phyloP scores from a whole-genome alignment of 345 rosid species.

The Linum usitatissimum region DNA sequence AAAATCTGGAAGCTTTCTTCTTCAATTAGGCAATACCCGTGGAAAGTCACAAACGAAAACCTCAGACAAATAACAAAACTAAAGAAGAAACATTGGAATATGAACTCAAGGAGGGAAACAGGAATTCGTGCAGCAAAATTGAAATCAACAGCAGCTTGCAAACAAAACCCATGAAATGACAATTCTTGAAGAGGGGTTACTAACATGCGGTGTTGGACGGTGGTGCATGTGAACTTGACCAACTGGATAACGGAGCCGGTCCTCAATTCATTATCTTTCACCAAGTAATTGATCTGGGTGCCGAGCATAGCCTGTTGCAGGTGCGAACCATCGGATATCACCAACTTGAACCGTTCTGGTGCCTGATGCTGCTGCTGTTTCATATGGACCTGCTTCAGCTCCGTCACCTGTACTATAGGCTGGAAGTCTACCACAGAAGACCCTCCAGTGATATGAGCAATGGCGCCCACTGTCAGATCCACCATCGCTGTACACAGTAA shows the following conservation, averaged over 20 bases:
- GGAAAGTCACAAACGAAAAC: background rate
- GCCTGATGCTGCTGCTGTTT: constrained; percentile 34
- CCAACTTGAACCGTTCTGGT: constrained; percentile 39
- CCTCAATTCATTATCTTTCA: constrained; percentile 37
- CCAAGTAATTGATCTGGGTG: constrained; percentile 41
- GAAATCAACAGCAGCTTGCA: background rate
- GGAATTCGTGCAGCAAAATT: background rate
- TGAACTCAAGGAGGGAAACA: background rate
- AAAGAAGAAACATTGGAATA: background rate
- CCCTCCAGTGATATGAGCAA: constrained; percentile 40
- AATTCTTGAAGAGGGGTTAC: background rate
- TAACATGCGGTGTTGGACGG: constrained; percentile 60
- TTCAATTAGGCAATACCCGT: background rate
- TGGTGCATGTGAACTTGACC: constrained; percentile 44
- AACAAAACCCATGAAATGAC: background rate
- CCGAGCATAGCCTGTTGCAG: constrained; percentile 67
- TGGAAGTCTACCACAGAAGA: constrained; percentile 36
- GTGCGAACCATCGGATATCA: constrained; percentile 54
- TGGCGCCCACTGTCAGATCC: constrained; percentile 53
- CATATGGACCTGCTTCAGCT: constrained; percentile 47
- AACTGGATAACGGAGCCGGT: constrained; percentile 52
- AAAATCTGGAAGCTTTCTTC: background rate
- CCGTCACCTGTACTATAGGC: constrained; percentile 65
- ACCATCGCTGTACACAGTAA: constrained; percentile 22
- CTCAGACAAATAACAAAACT: background rate